These are phyloP conservation scores for Claviceps sp. DNA, from an alignment of 2,329 filamentous ascomycete species.

Conservation along the genomic window DNA sequence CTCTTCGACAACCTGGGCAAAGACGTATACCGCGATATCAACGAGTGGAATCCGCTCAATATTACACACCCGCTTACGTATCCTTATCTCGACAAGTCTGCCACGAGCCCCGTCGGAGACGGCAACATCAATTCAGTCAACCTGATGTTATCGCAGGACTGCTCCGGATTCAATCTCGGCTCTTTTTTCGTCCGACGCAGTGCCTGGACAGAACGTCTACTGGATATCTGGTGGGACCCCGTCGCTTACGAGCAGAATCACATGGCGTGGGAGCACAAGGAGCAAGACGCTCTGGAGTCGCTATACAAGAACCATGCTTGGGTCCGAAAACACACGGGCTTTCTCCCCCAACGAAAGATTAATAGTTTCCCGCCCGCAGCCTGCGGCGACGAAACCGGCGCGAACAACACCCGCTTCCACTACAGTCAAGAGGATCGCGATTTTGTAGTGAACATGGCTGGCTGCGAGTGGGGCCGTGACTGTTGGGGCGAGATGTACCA, in stretches of 20 bases:
- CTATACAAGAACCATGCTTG: conserved; percentile 85
- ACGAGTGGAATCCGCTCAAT: conserved; percentile 88
- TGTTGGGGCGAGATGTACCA: conserved; percentile 98
- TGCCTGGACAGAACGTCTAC: conserved; percentile 76
- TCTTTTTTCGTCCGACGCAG: conserved; percentile 86
- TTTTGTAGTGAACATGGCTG: conserved; percentile 96
- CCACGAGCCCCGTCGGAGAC: conserved; percentile 64
- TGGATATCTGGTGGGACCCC: conserved; percentile 98
- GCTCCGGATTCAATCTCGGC: conserved; percentile 88
- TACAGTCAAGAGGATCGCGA: conserved; percentile 78
- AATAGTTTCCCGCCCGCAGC: conserved; percentile 90
- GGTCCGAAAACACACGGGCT: conserved; percentile 78
- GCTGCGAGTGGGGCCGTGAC: conserved; percentile 91
- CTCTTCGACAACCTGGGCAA: conserved; percentile 69
- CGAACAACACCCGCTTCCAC: conserved; percentile 65
- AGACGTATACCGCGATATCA: conserved; percentile 87
- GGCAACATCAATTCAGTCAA: conserved; percentile 68
- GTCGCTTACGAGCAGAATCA: conserved; percentile 96
- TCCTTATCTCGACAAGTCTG: conserved; percentile 61
- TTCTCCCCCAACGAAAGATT: conserved; percentile 80
- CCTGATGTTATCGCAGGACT: conserved; percentile 83
- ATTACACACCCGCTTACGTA: conserved; percentile 71
- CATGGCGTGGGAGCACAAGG: conserved; percentile 98
- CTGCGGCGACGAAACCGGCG: conserved; percentile 54
- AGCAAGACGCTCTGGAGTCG: conserved; percentile 89